Evolutionary conservation across 2,329 filamentous ascomycete species (phyloP).

Genomic region (Talaromyces atroroseus): DNA sequence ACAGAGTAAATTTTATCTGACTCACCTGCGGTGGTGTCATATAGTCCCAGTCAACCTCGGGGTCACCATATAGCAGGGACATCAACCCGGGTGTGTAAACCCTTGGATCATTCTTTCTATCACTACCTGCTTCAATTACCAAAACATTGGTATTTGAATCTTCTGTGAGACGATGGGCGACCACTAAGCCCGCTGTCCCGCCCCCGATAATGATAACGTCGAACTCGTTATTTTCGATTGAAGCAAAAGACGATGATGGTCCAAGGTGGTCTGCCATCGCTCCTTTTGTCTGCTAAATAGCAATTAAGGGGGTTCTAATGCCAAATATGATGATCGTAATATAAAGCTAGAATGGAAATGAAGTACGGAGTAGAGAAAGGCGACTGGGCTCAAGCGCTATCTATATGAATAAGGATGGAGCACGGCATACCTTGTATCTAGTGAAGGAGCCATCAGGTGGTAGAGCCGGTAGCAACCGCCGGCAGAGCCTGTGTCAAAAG

Average conservation of each 20-base stretch:
- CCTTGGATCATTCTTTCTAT: conserved; percentile 16
- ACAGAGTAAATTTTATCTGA: too few relatives aligned
- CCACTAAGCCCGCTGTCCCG: conserved; percentile 47
- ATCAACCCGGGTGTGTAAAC: conserved; percentile 12
- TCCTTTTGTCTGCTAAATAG: neutral
- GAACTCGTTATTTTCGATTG: conserved; percentile 3
- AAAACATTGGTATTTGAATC: conserved; percentile 24
- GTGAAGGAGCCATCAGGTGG: too few relatives aligned
- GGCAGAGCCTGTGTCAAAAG: too few relatives aligned
- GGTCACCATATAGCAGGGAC: conserved; percentile 7
- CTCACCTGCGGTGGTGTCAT: conserved; percentile 14
- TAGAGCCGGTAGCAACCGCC: too few relatives aligned
- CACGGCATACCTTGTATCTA: too few relatives aligned
- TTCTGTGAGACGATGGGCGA: conserved; percentile 39
- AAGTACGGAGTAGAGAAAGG: too few relatives aligned
- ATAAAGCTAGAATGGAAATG: too few relatives aligned
- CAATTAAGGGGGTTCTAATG: neutral
- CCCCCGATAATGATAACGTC: conserved; percentile 45
- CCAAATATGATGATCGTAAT: neutral
- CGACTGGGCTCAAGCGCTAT: too few relatives aligned
- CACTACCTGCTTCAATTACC: conserved; percentile 14
- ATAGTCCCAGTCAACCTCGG: conserved; percentile 17
- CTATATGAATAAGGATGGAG: too few relatives aligned
- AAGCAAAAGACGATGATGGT: conserved; percentile 1
- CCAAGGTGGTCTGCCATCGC: neutral